A percentile compares a stretch with the other conserved stretches of the same genome.
Evolutionary conservation across 306 rosid genomes (phyloP).

Genomic region (Biancaea sappan): DNA sequence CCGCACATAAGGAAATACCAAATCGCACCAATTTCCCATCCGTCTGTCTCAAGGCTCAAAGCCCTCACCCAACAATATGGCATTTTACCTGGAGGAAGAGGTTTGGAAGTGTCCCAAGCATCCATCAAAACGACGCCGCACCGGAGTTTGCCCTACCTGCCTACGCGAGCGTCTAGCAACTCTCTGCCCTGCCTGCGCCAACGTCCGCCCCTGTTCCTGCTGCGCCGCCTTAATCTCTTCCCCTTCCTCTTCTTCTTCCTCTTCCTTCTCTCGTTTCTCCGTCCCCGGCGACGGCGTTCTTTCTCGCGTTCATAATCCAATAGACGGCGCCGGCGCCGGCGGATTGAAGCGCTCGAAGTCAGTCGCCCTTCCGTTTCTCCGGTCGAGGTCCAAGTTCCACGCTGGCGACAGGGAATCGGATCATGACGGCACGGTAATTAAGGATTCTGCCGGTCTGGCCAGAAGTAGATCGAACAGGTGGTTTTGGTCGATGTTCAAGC

Average conservation of each 20-base stretch:
- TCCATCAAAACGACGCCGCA: conserved; percentile 81
- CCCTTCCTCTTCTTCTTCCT: conserved; percentile 51
- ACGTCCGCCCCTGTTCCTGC: conserved; percentile 88
- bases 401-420: conserved; percentile 38
- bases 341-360: conserved; percentile 76
- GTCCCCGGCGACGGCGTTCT: conserved; percentile 31
- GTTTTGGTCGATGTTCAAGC: conserved; percentile 73
- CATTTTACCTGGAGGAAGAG: conserved; percentile 67
- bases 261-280: conserved; percentile 53
- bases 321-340: conserved; percentile 60
- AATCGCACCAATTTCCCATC: neutral
- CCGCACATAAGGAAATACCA: neutral
- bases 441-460: conserved; percentile 36
- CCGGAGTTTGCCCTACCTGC: conserved; percentile 76
- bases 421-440: neutral
- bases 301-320: too few species aligned
- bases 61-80: conserved; percentile 41
- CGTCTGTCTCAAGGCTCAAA: too few species aligned
- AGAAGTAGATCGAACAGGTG: conserved; percentile 53
- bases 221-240: conserved; percentile 46
- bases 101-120: conserved; percentile 86
- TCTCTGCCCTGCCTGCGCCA: conserved; percentile 93
- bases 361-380: conserved; percentile 77
- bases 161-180: conserved; percentile 81
- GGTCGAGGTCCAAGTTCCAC: conserved; percentile 66